Percentiles rank a stretch among this genome's conserved stretches.
These are phyloP conservation scores for Lasiosphaeris hirsuta DNA, from an alignment of 495 filamentous ascomycete genomes.

Conservation along the genomic window DNA sequence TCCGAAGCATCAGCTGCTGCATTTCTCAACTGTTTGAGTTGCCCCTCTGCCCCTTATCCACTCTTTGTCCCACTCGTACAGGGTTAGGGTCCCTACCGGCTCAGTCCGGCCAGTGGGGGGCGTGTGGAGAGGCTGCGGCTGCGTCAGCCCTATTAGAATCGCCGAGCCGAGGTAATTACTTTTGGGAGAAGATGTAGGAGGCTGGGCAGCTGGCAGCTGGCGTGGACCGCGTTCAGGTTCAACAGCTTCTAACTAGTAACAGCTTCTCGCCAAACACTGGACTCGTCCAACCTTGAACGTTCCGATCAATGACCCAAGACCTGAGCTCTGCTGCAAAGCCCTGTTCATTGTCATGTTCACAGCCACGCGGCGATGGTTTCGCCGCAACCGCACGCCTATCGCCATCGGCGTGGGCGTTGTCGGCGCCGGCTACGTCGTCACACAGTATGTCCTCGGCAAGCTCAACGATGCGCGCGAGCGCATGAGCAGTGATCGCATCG, in stretches of 20 bases:
- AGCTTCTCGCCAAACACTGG: too few relatives aligned
- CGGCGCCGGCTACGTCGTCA: conserved; percentile 87
- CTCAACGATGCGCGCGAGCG: conserved; percentile 89
- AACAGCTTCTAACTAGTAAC: too few relatives aligned
- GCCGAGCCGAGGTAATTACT: conserved; percentile 23
- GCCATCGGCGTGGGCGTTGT: conserved; percentile 82
- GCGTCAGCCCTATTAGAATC: conserved; percentile 21
- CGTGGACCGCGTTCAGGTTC: too few relatives aligned
- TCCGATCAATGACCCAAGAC: background rate
- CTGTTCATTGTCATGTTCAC: conserved; percentile 62
- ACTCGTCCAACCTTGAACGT: background rate
- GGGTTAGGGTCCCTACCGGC: background rate
- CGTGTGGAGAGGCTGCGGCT: background rate
- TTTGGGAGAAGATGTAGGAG: background rate
- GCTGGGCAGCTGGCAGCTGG: conserved; percentile 7
- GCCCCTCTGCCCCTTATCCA: too few relatives aligned
- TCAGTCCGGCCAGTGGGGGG: too few relatives aligned
- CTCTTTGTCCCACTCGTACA: too few relatives aligned
- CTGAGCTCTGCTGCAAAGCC: background rate
- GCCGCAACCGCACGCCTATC: conserved; percentile 84
- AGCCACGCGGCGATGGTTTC: conserved; percentile 80
- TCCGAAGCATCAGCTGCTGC: too few relatives aligned
- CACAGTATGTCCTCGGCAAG: conserved; percentile 87
- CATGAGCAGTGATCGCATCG: conserved; percentile 91
- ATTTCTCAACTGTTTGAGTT: too few relatives aligned